A percentile compares a stretch with the other conserved stretches of the same genome.
phyloP scores from a whole-genome alignment of 1,284 basidiomycete species.

The Calocybe gambosa region DNA sequence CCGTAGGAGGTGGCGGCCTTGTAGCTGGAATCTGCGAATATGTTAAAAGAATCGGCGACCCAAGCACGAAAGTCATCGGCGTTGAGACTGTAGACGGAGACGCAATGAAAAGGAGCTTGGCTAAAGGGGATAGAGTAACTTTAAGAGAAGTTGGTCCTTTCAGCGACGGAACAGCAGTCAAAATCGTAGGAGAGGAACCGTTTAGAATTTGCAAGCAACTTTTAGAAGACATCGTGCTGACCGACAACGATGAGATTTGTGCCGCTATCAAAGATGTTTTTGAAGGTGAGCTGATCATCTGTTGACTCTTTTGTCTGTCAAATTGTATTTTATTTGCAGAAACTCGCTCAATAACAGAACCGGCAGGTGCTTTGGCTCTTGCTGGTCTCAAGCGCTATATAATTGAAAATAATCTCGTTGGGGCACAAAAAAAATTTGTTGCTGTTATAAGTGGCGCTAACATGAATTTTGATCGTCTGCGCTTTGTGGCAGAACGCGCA shows the following conservation, averaged over 20 bases:
- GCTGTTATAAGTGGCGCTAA: constrained; percentile 94
- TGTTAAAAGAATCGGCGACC: constrained; percentile 89
- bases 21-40: constrained; percentile 88
- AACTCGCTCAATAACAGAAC: constrained; percentile 92
- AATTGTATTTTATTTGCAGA: constrained; percentile 42
- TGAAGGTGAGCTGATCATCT: constrained; percentile 61
- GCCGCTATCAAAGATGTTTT: constrained; percentile 99
- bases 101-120: constrained; percentile 82
- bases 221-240: constrained; percentile 83
- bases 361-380: constrained; percentile 91
- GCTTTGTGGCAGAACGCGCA: constrained; percentile 97
- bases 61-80: constrained; percentile 79
- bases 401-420: constrained; percentile 71
- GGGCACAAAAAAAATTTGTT: constrained; percentile 84
- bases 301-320: not conserved
- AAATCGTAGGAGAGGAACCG: constrained; percentile 91
- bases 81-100: constrained; percentile 97
- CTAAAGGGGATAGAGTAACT: constrained; percentile 74
- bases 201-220: constrained; percentile 87
- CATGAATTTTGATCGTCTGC: constrained; percentile 96
- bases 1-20: constrained; percentile 92
- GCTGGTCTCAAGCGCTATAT: constrained; percentile 93
- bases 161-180: constrained; percentile 98
- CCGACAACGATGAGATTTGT: constrained; percentile 95
- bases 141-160: constrained; percentile 93